A percentile compares a stretch with the other conserved stretches of the same genome.
Evolutionary conservation across 2,329 filamentous ascomycete species (phyloP).

Genomic region (Tolypocladium ovalisporum): DNA sequence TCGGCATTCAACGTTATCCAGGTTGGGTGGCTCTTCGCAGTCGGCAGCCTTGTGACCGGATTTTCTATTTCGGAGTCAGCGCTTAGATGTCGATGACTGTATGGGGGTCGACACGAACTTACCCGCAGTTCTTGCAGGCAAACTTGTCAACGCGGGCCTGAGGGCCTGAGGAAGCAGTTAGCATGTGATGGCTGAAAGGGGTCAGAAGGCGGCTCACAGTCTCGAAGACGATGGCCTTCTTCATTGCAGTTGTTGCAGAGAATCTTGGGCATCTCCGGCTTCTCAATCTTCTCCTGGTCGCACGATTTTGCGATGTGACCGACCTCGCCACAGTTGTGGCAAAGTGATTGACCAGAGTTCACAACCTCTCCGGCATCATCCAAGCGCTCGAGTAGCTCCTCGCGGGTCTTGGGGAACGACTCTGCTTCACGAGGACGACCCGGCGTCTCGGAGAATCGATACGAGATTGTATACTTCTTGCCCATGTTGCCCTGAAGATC

Average conservation of each 20-base stretch:
- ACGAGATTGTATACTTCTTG: slow-evolving; percentile 53
- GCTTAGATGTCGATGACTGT: slow-evolving; percentile 1
- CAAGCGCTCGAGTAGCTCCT: slow-evolving; percentile 55
- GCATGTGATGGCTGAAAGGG: not conserved
- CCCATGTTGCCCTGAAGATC: slow-evolving; percentile 58
- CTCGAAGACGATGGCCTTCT: slow-evolving; percentile 55
- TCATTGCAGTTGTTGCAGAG: slow-evolving; percentile 55
- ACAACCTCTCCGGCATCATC: slow-evolving; percentile 54
- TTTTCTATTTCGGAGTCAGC: slow-evolving; percentile 22
- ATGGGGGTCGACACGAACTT: slow-evolving; percentile 5
- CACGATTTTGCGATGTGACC: slow-evolving; percentile 55
- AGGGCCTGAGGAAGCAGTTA: slow-evolving; percentile 30
- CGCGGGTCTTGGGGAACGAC: slow-evolving; percentile 45
- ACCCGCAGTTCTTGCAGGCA: slow-evolving; percentile 60
- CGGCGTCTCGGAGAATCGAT: slow-evolving; percentile 49
- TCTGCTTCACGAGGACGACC: slow-evolving; percentile 46
- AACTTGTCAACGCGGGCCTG: slow-evolving; percentile 51
- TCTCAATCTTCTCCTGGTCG: slow-evolving; percentile 43
- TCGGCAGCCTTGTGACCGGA: slow-evolving; percentile 39
- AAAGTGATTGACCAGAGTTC: slow-evolving; percentile 46
- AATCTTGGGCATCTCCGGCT: slow-evolving; percentile 31
- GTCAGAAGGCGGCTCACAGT: slow-evolving; percentile 40
- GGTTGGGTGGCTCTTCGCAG: slow-evolving; percentile 49
- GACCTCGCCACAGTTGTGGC: slow-evolving; percentile 51
- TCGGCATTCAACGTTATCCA: slow-evolving; percentile 52